phyloP scores from a whole-genome alignment of 768 basidiomycete species.

The Tricholoma sp. region DNA sequence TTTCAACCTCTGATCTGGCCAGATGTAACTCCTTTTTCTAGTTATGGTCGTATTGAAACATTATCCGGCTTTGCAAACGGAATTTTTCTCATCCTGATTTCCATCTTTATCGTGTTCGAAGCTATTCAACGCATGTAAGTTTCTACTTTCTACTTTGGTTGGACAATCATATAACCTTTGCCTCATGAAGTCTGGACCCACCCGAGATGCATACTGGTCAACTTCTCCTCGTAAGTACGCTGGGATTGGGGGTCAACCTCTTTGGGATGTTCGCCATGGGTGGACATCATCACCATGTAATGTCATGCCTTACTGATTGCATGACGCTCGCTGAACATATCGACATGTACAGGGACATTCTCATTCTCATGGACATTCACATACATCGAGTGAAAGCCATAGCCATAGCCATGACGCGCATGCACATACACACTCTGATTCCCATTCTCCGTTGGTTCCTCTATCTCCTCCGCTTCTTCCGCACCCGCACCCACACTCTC shows the following conservation, averaged over 20 bases:
- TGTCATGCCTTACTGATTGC: constrained; percentile 14
- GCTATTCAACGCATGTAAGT: constrained; percentile 89
- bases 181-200: constrained; percentile 64
- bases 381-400: constrained; percentile 18
- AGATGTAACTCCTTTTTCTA: constrained; percentile 23
- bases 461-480: not conserved
- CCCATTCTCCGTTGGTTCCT: constrained; percentile 5
- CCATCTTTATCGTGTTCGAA: constrained; percentile 97
- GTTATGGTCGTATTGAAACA: constrained; percentile 95
- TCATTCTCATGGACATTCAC: constrained; percentile 38
- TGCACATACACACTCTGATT: constrained; percentile 23
- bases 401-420: constrained; percentile 11
- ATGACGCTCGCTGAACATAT: not conserved
- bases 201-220: constrained; percentile 98
- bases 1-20: not conserved
- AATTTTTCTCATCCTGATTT: constrained; percentile 88
- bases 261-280: constrained; percentile 99
- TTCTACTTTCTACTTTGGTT: not conserved
- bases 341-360: constrained; percentile 40
- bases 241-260: constrained; percentile 90
- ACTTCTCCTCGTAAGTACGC: constrained; percentile 78
- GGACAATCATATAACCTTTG: not conserved
- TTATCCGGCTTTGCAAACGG: constrained; percentile 98
- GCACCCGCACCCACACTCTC: not conserved
- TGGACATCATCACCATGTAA: constrained; percentile 84